Conservation (phyloP, 169 alveolate genomes). For the Prorocentrum cordatum region DNA sequence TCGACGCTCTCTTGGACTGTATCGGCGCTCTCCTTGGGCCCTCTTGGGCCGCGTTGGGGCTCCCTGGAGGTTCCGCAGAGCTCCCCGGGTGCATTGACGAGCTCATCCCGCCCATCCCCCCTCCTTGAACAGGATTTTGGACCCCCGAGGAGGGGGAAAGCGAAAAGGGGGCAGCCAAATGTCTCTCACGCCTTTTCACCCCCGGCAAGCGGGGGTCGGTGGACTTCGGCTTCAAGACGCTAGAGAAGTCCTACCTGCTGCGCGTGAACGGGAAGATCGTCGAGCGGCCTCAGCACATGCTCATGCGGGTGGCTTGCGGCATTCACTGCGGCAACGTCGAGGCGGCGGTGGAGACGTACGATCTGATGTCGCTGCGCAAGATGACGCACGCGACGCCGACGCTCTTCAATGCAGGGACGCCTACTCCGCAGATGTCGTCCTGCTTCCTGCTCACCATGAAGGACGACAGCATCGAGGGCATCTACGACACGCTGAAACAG, state of each 20-base stretch:
- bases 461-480: constrained; percentile 92
- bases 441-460: constrained; percentile 91
- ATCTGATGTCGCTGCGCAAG: constrained; percentile 78
- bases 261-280: constrained; percentile 84
- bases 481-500: constrained; percentile 84
- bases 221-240: constrained; percentile 89
- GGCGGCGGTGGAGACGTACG: constrained; percentile 9
- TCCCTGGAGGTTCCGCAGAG: too few species aligned
- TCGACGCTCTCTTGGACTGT: too few species aligned
- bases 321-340: constrained; percentile 84
- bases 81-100: too few species aligned
- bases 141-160: constrained; percentile 89
- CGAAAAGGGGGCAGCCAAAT: constrained; percentile 97
- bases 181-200: too few species aligned
- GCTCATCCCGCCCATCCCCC: too few species aligned
- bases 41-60: too few species aligned
- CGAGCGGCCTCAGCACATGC: constrained; percentile 97
- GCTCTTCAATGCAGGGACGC: constrained; percentile 85
- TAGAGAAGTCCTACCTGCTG: constrained; percentile 77
- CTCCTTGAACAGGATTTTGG: too few species aligned
- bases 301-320: constrained; percentile 96
- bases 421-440: constrained; percentile 37
- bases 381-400: constrained; percentile 99
- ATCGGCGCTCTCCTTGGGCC: too few species aligned
- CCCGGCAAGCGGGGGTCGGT: too few species aligned